Evolutionary conservation across 1,284 basidiomycete genomes (phyloP).

Genomic region (Chiua sp.): DNA sequence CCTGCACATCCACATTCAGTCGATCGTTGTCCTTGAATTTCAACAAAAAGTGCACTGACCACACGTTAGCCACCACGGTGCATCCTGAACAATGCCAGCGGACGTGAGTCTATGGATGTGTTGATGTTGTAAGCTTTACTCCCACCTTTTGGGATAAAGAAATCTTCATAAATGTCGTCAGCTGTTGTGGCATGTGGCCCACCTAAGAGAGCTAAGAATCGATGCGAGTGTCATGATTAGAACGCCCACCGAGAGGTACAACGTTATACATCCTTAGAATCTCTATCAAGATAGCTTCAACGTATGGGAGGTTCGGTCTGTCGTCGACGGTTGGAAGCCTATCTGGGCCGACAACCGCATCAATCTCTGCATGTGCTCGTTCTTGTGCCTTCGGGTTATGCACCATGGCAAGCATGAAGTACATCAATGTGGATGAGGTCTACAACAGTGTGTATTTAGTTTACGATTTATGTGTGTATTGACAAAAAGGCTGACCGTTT

Average conservation of each 20-base stretch:
- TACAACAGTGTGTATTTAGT: no score
- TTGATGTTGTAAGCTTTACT: no score
- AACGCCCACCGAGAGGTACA: slow-evolving; percentile 14
- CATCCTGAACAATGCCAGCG: not conserved
- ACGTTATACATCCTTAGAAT: slow-evolving; percentile 23
- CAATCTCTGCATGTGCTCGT: slow-evolving; percentile 20
- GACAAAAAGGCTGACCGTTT: slow-evolving; percentile 15
- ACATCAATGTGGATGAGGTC: slow-evolving; percentile 38
- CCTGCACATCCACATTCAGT: not conserved
- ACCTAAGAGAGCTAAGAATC: slow-evolving; percentile 29
- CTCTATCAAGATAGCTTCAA: slow-evolving; percentile 23
- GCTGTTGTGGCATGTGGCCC: slow-evolving; percentile 37
- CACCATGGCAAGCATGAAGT: slow-evolving; percentile 26
- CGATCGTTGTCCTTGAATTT: not conserved
- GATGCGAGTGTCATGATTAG: not conserved
- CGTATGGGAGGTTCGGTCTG: slow-evolving; percentile 15
- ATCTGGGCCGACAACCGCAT: slow-evolving; percentile 16
- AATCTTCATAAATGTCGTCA: slow-evolving; percentile 41
- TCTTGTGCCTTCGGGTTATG: slow-evolving; percentile 14
- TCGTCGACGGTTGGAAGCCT: slow-evolving; percentile 22
- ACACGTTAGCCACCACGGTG: slow-evolving; percentile 4
- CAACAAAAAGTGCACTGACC: not conserved
- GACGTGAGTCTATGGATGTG: no score
- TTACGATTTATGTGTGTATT: no score
- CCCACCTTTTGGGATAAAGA: slow-evolving; percentile 43